These are phyloP conservation scores for Nigrospora osmanthi DNA, from an alignment of 2,329 filamentous ascomycete genomes.

Conservation along the genomic window DNA sequence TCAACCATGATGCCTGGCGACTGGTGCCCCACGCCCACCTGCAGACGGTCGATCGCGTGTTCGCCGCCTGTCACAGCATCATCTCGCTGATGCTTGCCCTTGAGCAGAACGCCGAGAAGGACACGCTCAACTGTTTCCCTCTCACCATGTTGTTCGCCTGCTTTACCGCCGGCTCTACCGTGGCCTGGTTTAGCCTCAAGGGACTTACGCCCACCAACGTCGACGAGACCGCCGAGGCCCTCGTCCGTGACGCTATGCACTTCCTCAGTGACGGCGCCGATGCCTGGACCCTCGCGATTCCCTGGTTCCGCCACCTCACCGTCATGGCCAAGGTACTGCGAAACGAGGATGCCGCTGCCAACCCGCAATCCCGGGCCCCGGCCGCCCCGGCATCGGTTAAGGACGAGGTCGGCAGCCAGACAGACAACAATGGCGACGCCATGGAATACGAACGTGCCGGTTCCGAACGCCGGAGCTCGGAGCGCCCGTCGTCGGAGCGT, in stretches of 20 bases:
- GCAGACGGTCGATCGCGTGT: conserved; percentile 46
- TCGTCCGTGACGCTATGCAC: conserved; percentile 50
- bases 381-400: conserved; percentile 35
- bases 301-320: conserved; percentile 51
- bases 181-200: conserved; percentile 56
- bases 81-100: conserved; percentile 47
- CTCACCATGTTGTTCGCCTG: conserved; percentile 58
- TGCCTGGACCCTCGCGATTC: conserved; percentile 51
- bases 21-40: conserved; percentile 39
- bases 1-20: conserved; percentile 46
- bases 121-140: conserved; percentile 50
- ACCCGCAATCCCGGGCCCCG: conserved; percentile 19
- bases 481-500: conserved; percentile 30
- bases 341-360: conserved; percentile 35
- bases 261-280: conserved; percentile 52
- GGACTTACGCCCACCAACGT: conserved; percentile 48
- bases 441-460: conserved; percentile 50
- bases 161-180: conserved; percentile 53
- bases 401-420: conserved; percentile 47
- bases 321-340: conserved; percentile 55
- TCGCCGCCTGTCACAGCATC: conserved; percentile 51
- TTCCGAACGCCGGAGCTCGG: conserved; percentile 20
- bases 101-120: conserved; percentile 49
- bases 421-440: conserved; percentile 44
- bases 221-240: conserved; percentile 47